phyloP scores from a whole-genome alignment of 169 alveolate genomes.

The Plasmodium blacklocki region DNA sequence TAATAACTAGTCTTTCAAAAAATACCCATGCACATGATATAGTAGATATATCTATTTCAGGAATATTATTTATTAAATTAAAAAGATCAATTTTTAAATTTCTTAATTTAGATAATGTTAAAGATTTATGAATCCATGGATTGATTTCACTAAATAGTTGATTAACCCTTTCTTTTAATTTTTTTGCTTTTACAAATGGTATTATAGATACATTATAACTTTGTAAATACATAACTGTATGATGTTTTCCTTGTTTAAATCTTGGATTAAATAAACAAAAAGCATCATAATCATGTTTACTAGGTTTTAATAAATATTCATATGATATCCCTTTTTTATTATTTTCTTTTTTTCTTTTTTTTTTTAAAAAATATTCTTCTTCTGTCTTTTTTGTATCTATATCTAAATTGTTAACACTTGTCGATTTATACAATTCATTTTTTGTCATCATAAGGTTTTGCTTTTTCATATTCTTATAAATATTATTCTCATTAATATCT shows the following conservation, averaged over 20 bases:
- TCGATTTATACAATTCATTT: not conserved
- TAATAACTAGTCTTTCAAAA: slow-evolving; percentile 83
- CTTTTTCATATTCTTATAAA: too few relatives aligned
- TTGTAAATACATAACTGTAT: slow-evolving; percentile 66
- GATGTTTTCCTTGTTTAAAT: slow-evolving; percentile 76
- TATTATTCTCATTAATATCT: too few relatives aligned
- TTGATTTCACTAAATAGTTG: slow-evolving; percentile 73
- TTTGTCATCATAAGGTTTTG: not conserved
- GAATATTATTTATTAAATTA: slow-evolving; percentile 75
- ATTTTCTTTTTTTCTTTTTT: slow-evolving; percentile 30
- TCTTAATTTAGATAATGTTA: slow-evolving; percentile 74
- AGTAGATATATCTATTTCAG: slow-evolving; percentile 85
- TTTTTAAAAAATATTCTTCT: slow-evolving; percentile 3
- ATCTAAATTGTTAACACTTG: slow-evolving; percentile 3
- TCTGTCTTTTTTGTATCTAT: slow-evolving; percentile 5
- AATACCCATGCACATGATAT: slow-evolving; percentile 86
- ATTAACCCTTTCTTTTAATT: slow-evolving; percentile 69
- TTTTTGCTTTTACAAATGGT: slow-evolving; percentile 71
- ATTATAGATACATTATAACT: slow-evolving; percentile 74
- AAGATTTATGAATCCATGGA: slow-evolving; percentile 76
- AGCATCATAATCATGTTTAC: slow-evolving; percentile 74
- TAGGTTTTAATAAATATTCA: slow-evolving; percentile 71
- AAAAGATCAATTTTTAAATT: slow-evolving; percentile 78
- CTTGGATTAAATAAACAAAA: slow-evolving; percentile 75
- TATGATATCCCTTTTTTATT: slow-evolving; percentile 76